Base-by-base conservation (phyloP, 345 rosid genomes). In the Heritiera littoralis region DNA sequence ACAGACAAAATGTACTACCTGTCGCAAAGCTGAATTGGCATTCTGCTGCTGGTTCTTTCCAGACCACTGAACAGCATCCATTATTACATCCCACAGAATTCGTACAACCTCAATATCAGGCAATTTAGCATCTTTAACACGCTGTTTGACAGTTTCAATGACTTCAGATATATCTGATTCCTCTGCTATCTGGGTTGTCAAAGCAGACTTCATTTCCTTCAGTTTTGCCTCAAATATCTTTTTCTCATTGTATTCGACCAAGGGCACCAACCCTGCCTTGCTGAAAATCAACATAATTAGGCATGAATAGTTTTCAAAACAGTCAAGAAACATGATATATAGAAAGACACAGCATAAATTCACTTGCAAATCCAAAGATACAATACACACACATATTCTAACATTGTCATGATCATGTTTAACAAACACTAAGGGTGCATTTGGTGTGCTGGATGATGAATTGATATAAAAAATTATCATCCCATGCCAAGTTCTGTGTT, bases 21-120 rank as follows among this genome's bases (percentile, higher is more conserved):
- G 94, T 32, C 94, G 93, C 66, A 97, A 78, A 77, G 97, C 98
- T 56, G 92, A 64, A 86, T 92, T 93, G 28, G 93, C 90, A 84
- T 94, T 97, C 87, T 94, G 99, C 88, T 97, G 97, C 89, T 97
- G 98, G 87, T 93, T 97, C 93, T 93, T 94, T 68, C 99, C 98
- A 80, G 98, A 94, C 98, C 98, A 94, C 82, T 92, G 99, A 77
- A 97, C 98, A 80, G 97, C 99, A 88, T 94, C 99, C 98, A 93
- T 97, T 73, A 97, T 68, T 41, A 91, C 91, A 90, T 97, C 98
- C 99, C 99, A 97, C 76, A 93, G 80, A 71, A 92, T 90, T 70
- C 97, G 86, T 74, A 97, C 90, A 40, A 92, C 84, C 86, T 97
- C 98, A 68, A 83, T 74, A 41, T 94, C 97, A 7, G 89, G 98